Base-by-base conservation (phyloP, 176 grass and related monocot genomes). In the Paspalum vaginatum region DNA sequence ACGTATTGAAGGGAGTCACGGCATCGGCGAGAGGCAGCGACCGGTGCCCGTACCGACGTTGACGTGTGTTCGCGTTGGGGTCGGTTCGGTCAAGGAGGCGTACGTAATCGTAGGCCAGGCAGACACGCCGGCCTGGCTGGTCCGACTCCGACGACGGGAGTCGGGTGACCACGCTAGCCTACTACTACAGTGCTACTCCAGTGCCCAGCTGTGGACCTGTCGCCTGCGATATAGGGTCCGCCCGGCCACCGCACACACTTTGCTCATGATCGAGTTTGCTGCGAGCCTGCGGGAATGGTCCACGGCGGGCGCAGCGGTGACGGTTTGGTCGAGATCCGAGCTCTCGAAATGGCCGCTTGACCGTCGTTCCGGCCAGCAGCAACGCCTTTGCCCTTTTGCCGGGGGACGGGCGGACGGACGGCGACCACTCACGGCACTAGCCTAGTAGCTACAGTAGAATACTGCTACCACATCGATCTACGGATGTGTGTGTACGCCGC, bases 291-390 rank as follows among this genome's bases (percentile, higher is more conserved):
- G 17, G 16, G n/a, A 4, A 61, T 79, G 81, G 86, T 84, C 61
- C 81, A 84, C 41, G 37, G 13, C 26, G 56, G 53, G 32, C 32
- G 32, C 1, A 3, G 32, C 32, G 32, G 32, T 32, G 32, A 32
- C 3, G 32, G 32, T 3, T 32, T 1, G 20, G 60, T 87, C 40
- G 84, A 91, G 89, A 84, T 91, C 72, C 85, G 89, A 91, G 85
- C 64, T 91, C 89, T 91, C 76, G 89, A 26, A 80, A 72, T 39
- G 63, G 45, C 77, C 81, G 76, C 89, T 61, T 62, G 68, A 84
- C 53, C 45, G 24, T 71, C 45, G 24, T 71, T 76, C 70, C 32
- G 32, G 32, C 32, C 32, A 32, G n/a, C 9, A 24, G 66, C 42
- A 50, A 22, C 25, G 63, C 45, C 80, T 87, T 76, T 47, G 45